Evolutionary conservation across 176 grass and related monocot species (phyloP).

Genomic region (Cenchrus fungigraminus): DNA sequence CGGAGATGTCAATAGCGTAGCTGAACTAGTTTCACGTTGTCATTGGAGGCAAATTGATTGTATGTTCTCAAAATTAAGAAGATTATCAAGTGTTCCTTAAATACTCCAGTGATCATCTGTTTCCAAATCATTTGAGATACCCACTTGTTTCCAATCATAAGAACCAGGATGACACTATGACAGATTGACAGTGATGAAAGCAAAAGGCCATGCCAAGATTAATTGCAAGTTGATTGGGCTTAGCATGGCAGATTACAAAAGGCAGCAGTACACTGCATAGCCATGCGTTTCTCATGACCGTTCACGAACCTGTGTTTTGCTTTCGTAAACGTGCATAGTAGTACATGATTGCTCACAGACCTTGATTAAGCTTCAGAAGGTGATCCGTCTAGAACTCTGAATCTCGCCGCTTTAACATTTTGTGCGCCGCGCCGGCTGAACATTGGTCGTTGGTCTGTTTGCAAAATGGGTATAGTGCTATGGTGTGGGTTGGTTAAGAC

Average conservation of each 20-base stretch:
- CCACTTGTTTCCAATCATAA: background rate
- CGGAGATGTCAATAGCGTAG: background rate
- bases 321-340: background rate
- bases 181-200: background rate
- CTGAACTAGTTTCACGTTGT: background rate
- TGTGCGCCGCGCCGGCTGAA: background rate
- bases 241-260: background rate
- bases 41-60: background rate
- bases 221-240: background rate
- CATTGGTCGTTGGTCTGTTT: background rate
- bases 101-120: too few relatives aligned
- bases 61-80: background rate
- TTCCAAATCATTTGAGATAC: background rate
- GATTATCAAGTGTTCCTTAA: background rate
- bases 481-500: background rate
- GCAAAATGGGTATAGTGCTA: background rate
- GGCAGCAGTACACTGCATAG: background rate
- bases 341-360: background rate
- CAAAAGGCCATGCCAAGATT: background rate
- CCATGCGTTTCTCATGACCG: background rate
- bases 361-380: background rate
- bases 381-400: background rate
- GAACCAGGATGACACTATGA: background rate
- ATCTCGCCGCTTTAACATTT: background rate
- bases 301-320: background rate